Evolutionary conservation across 352 stramenopile genomes (phyloP), one percentile per base, ranked within the genome.

Genomic region (Globisporangium nagaii): DNA sequence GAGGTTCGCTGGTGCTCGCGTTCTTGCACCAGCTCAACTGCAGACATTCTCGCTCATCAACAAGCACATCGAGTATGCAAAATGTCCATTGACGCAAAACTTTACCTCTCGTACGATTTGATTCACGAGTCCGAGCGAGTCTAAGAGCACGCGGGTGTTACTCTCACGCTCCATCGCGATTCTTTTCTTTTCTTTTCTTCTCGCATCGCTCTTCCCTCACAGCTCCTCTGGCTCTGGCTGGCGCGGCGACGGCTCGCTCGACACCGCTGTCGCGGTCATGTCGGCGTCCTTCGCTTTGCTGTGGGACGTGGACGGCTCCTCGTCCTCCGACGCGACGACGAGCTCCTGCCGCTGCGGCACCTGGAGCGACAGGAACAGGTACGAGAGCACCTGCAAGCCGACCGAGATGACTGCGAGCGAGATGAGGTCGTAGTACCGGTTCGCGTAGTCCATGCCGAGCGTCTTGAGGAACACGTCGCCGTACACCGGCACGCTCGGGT

Each of bases 381-480:
- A 90, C 15, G 79, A 69, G 15, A 90, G 63, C 19, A 86, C 56
- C 53, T 90, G 75, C 36, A 90, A 47, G 12, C 63, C 64, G 13
- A 65, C 39, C 11, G 79, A 71, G 43, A 87, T 81, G 28, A 80
- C 57, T 15, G 63, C 66, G 30, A 90, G 71, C 27, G 79, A 77
- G 20, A 59, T 44, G 25, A 88, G 58, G 28, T 90, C 76, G 56
- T 90, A 90, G 56, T 83, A 87, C 17, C 75, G 73, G 55, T 90
- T 84, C 20, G 71, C 70, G 39, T 86, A 88, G 62, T 93, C 78
- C 79, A 90, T 90, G 40, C 79, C 80, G 28, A 93, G 68, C 24
- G 83, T 91, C 62, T 88, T 84, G 53, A 93, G 71, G 50, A 90
- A 93, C 13, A 93, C 83, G 45, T 93, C 83, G 25, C 83, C 83